phyloP scores from a whole-genome alignment of 345 rosid species.

The Firmiana major region DNA sequence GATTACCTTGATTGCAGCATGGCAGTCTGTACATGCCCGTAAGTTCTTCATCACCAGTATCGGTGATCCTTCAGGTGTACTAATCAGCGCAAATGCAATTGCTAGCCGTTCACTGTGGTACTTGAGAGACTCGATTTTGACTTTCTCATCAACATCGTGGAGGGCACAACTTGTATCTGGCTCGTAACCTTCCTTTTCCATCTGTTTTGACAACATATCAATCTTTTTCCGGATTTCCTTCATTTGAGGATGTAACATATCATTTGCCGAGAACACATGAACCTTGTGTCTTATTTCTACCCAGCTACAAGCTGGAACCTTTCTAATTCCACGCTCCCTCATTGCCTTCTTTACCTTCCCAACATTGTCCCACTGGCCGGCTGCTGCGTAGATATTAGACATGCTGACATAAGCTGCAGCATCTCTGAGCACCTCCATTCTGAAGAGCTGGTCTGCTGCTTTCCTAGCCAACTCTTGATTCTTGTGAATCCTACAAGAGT shows the following conservation, averaged over 20 bases:
- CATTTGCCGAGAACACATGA: conserved; percentile 66
- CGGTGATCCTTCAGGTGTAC: conserved; percentile 67
- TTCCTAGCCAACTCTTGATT: conserved; percentile 59
- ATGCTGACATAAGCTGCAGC: conserved; percentile 77
- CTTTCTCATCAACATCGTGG: conserved; percentile 56
- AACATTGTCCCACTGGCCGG: conserved; percentile 72
- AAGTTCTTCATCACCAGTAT: conserved; percentile 82
- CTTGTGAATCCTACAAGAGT: conserved; percentile 84
- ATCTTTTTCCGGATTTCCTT: conserved; percentile 55
- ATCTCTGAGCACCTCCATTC: conserved; percentile 70
- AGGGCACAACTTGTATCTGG: conserved; percentile 72
- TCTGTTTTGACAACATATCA: conserved; percentile 42
- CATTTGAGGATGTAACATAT: conserved; percentile 51
- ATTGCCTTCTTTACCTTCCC: conserved; percentile 66
- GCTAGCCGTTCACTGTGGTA: conserved; percentile 82
- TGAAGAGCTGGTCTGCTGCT: conserved; percentile 66
- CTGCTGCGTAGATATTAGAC: conserved; percentile 76
- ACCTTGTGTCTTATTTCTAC: conserved; percentile 62
- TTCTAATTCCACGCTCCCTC: conserved; percentile 72
- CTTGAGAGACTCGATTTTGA: conserved; percentile 66
- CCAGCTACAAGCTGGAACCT: conserved; percentile 80
- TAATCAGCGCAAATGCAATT: conserved; percentile 76
- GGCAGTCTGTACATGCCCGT: conserved; percentile 82
- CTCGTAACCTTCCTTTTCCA: conserved; percentile 67
- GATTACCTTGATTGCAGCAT: conserved; percentile 77